Percentiles rank a stretch among this genome's conserved stretches.
phyloP scores from a whole-genome alignment of 2,329 filamentous ascomycete species.

The Neonectria magnoliae region DNA sequence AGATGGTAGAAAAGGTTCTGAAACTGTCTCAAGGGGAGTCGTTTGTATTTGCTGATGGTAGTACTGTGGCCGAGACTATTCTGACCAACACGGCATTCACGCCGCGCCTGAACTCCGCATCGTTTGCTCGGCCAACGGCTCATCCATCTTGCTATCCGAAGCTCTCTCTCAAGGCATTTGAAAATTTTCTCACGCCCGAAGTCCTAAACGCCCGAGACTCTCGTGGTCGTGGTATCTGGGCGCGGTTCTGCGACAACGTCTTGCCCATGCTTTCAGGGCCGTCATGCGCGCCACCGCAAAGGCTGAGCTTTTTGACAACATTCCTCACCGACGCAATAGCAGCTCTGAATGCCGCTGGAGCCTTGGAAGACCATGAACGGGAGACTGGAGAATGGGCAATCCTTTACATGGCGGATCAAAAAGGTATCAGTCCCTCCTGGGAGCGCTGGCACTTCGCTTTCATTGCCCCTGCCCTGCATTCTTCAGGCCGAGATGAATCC shows the following conservation, averaged over 20 bases:
- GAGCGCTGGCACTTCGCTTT: slow-evolving; percentile 29
- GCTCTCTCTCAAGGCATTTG: slow-evolving; percentile 27
- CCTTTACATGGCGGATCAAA: slow-evolving; percentile 22
- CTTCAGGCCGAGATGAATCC: background rate
- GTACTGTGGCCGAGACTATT: slow-evolving; percentile 44
- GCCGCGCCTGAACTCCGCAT: background rate
- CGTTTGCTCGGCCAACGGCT: slow-evolving; percentile 11
- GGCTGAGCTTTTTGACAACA: slow-evolving; percentile 25
- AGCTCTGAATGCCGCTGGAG: slow-evolving; percentile 28
- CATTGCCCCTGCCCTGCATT: slow-evolving; percentile 19
- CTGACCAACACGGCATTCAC: slow-evolving; percentile 39
- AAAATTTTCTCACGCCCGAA: slow-evolving; percentile 39
- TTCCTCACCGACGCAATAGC: slow-evolving; percentile 29
- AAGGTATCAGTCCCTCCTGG: slow-evolving; percentile 17
- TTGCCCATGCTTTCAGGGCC: slow-evolving; percentile 23
- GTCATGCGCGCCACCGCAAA: slow-evolving; percentile 13
- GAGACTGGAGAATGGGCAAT: slow-evolving; percentile 31
- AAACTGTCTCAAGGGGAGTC: slow-evolving; percentile 29
- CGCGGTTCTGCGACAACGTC: slow-evolving; percentile 37
- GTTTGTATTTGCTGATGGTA: slow-evolving; percentile 26
- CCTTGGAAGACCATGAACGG: slow-evolving; percentile 27
- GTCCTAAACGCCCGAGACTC: slow-evolving; percentile 33
- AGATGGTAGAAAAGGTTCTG: slow-evolving; percentile 40
- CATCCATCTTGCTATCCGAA: slow-evolving; percentile 40
- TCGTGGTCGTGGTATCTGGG: slow-evolving; percentile 37